These are phyloP conservation scores for Podila epigama DNA, from an alignment of 192 early-diverging fungal species.

Conservation along the genomic window DNA sequence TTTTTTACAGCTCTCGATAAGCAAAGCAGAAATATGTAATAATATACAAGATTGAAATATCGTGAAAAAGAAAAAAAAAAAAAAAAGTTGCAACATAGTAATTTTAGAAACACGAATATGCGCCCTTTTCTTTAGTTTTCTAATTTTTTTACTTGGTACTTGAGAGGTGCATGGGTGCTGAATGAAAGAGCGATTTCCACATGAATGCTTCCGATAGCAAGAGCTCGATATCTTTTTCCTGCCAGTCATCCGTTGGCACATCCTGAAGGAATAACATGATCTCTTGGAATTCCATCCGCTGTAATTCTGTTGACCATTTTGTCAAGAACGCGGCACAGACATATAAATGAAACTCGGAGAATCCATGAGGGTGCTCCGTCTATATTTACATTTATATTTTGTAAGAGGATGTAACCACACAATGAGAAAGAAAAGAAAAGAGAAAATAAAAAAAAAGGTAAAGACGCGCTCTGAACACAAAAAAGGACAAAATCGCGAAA, in stretches of 20 bases:
- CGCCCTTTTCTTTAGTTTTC: not conserved
- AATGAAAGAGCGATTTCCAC: slow-evolving; percentile 96
- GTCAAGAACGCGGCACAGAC: slow-evolving; percentile 98
- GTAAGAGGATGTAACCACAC: not conserved
- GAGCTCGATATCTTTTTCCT: slow-evolving; percentile 91
- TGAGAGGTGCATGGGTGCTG: slow-evolving; percentile 84
- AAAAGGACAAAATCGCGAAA: not conserved
- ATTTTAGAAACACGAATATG: too few species aligned
- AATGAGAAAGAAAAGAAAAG: not conserved
- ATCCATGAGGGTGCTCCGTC: slow-evolving; percentile 88
- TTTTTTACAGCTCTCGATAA: too few species aligned
- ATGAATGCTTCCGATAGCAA: slow-evolving; percentile 96
- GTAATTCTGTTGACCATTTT: slow-evolving; percentile 90
- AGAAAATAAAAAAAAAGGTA: not conserved
- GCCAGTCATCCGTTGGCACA: slow-evolving; percentile 87
- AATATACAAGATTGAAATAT: too few species aligned
- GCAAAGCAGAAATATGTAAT: too few species aligned
- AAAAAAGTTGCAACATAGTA: not conserved
- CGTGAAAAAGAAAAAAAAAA: not conserved
- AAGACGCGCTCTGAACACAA: not conserved
- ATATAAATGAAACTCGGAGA: slow-evolving; percentile 97
- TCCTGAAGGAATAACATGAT: slow-evolving; percentile 95
- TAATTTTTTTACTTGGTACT: slow-evolving; percentile 30
- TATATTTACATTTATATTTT: slow-evolving; percentile 15
- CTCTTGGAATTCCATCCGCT: slow-evolving; percentile 90